Evolutionary conservation across 208 protist genomes (phyloP), one percentile per base, ranked within the genome.

Genomic region (Acanthamoeba lenticulata): DNA sequence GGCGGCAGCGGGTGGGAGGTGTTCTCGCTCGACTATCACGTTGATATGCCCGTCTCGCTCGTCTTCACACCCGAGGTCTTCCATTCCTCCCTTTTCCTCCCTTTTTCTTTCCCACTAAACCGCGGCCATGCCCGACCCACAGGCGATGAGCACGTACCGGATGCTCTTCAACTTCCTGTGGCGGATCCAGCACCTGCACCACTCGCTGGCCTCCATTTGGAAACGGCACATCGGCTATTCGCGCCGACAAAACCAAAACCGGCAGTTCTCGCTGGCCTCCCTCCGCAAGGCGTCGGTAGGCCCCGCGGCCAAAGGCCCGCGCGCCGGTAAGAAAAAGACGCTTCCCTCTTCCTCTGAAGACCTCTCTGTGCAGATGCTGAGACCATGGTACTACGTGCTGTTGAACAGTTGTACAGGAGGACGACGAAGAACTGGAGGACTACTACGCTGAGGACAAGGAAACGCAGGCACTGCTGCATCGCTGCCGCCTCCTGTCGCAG

Each of bases 1-100:
- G 95, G 74, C 7, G 81, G 65, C 3, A 94, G 72, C 34, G 96
- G 97, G 3, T 98, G 97, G 96, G 96, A 97, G 45, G 95, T 97
- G 27, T 98, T 98, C 49, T 95, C 94, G 24, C 81, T 98, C 27
- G 96, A 97, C 65, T 98, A 98, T 36, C 95, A 96, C 29, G 95
- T 98, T 0, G 72, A 93, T 7, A 42, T 72, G 55, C 97, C 97
- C 27, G 7, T 97, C 11, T 92, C 94, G 49, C 95, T 96, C 0
- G 94, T 98, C 7, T 95, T 98, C 6, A 95, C 96, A 1, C 74
- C 74, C 27, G 11, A 19, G 44, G 21, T 32, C 52, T 4, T 9
- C 19, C 2, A 60, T 60, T 21, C 52, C n/a, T n/a, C n/a, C 19
- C 52, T 24, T 60, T 9, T 72, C 17, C 27, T 67, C 57, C 15